phyloP scores from a whole-genome alignment of 163 green algal genomes.

The Volvox carteri region DNA sequence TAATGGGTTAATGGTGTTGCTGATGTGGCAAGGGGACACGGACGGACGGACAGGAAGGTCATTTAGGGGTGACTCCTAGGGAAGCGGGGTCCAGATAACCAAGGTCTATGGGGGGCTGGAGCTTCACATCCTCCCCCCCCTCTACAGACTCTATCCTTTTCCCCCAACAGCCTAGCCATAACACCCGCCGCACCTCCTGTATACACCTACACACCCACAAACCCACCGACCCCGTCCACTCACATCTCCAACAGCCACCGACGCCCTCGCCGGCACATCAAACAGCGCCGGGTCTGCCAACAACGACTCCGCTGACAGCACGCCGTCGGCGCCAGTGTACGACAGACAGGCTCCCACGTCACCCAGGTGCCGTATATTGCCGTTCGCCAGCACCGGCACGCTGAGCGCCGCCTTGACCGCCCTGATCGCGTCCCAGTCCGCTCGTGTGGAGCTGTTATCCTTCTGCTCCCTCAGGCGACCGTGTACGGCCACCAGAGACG shows the following conservation, averaged over 20 bases:
- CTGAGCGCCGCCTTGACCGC: slow-evolving; percentile 72
- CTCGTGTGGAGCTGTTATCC: slow-evolving; percentile 69
- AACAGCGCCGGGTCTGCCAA: slow-evolving; percentile 96
- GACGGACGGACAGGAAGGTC: too few species aligned
- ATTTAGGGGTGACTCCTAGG: too few species aligned
- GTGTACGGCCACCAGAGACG: slow-evolving; percentile 94
- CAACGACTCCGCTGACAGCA: slow-evolving; percentile 93
- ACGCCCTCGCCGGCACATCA: slow-evolving; percentile 31
- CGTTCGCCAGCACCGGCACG: slow-evolving; percentile 95
- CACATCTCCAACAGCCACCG: slow-evolving; percentile 43
- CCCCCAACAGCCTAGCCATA: not conserved
- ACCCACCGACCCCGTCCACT: not conserved
- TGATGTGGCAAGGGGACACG: too few species aligned
- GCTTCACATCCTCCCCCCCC: too few species aligned
- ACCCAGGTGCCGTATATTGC: slow-evolving; percentile 87
- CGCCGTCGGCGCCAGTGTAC: slow-evolving; percentile 90
- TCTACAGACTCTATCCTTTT: not conserved
- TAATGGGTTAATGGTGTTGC: too few species aligned
- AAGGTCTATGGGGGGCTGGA: too few species aligned
- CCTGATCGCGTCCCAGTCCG: slow-evolving; percentile 91
- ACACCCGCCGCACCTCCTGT: not conserved
- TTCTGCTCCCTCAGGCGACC: slow-evolving; percentile 96
- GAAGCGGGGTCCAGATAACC: too few species aligned
- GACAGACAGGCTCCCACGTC: slow-evolving; percentile 87
- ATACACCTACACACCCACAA: too few species aligned